These are phyloP conservation scores for Starmerella apicola DNA, from an alignment of 805 yeast species.

Conservation along the genomic window DNA sequence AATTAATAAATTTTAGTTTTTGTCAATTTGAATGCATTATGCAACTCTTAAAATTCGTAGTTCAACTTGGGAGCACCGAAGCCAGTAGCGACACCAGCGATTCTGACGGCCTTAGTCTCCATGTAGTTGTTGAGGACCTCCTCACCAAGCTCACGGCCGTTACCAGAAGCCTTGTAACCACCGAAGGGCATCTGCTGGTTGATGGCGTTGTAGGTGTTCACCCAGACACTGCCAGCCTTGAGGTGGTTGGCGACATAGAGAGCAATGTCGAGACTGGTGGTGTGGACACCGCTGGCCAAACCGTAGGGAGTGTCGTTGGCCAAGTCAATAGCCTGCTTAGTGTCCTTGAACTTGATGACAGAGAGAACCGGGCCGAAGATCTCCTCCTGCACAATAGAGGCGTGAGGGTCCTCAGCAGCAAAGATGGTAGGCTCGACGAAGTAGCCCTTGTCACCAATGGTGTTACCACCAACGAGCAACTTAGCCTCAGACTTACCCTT, in stretches of 20 bases:
- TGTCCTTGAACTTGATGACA: constrained; percentile 49
- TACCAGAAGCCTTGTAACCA: constrained; percentile 66
- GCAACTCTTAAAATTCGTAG: background rate
- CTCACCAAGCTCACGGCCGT: constrained; percentile 71
- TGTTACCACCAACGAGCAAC: constrained; percentile 65
- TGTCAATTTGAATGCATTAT: no score
- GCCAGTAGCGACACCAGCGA: constrained; percentile 35
- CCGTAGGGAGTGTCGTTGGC: constrained; percentile 73
- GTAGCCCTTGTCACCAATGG: constrained; percentile 42
- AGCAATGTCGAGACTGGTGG: constrained; percentile 52
- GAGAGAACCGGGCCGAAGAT: constrained; percentile 81
- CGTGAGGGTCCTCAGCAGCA: constrained; percentile 51
- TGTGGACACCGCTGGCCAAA: constrained; percentile 70
- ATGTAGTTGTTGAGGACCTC: constrained; percentile 61
- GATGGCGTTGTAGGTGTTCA: constrained; percentile 57
- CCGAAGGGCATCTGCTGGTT: constrained; percentile 64
- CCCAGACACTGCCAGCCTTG: constrained; percentile 58
- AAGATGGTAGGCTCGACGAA: constrained; percentile 68
- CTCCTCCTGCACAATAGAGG: constrained; percentile 64
- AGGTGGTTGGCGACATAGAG: constrained; percentile 49
- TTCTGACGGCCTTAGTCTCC: constrained; percentile 64
- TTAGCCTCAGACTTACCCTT: constrained; percentile 69
- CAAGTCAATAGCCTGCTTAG: constrained; percentile 51
- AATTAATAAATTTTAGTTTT: no score
- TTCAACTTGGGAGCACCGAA: constrained; percentile 13